phyloP scores from a whole-genome alignment of 352 stramenopile genomes.

The Phytophthora podocarpi region DNA sequence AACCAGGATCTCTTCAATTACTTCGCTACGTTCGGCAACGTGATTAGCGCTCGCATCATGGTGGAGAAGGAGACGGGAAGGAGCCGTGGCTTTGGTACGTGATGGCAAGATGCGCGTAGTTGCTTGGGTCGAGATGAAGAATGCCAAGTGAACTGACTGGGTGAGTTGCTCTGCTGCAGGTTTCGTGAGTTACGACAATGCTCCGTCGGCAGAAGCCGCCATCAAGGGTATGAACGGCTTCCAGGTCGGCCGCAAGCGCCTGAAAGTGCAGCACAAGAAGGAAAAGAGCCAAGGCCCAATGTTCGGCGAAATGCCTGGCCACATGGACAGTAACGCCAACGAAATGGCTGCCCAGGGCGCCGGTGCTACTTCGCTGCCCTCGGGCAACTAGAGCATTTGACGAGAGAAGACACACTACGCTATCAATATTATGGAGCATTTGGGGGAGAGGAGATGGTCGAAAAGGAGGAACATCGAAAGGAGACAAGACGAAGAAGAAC shows the following conservation, averaged over 20 bases:
- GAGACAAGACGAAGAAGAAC: constrained; percentile 22
- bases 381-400: constrained; percentile 37
- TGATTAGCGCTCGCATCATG: constrained; percentile 97
- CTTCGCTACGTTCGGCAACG: constrained; percentile 95
- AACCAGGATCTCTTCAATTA: constrained; percentile 97
- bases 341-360: constrained; percentile 47
- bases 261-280: constrained; percentile 97
- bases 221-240: constrained; percentile 97
- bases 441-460: constrained; percentile 31
- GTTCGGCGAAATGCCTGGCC: constrained; percentile 71
- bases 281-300: constrained; percentile 78
- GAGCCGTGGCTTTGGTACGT: constrained; percentile 93
- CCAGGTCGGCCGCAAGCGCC: constrained; percentile 95
- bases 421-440: constrained; percentile 47
- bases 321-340: constrained; percentile 53
- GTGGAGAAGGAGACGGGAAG: constrained; percentile 96
- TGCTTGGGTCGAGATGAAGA: neutral
- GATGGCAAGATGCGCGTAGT: neutral
- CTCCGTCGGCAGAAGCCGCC: constrained; percentile 89
- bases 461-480: constrained; percentile 23
- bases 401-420: constrained; percentile 27
- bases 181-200: constrained; percentile 97
- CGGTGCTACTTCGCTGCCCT: constrained; percentile 45
- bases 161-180: constrained; percentile 46
- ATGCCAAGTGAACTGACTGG: neutral